Evolutionary conservation across 1,284 basidiomycete genomes (phyloP).

Genomic region (Golubevia pallescens): DNA sequence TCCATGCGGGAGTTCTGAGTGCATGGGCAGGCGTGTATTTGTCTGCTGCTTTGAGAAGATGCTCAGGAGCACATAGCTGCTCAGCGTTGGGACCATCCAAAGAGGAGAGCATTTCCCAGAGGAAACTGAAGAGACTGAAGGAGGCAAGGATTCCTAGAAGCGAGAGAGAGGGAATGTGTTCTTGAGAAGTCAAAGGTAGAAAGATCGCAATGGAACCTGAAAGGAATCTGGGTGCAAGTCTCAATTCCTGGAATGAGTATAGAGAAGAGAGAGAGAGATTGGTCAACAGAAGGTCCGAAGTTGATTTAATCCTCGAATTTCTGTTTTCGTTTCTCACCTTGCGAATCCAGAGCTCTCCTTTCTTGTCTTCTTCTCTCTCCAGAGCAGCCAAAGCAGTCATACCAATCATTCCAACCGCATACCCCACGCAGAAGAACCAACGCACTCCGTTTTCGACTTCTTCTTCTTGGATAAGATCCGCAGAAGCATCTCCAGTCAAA

Average conservation of each 20-base stretch:
- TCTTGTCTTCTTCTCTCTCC: constrained; percentile 32
- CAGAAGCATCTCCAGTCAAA: constrained; percentile 39
- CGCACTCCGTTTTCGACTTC: constrained; percentile 26
- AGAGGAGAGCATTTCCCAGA: constrained; percentile 36
- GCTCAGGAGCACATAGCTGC: constrained; percentile 18
- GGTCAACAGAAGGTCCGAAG: no score
- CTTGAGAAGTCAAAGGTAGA: constrained; percentile 33
- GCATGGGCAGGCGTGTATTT: constrained; percentile 1
- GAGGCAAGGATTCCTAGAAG: constrained; percentile 30
- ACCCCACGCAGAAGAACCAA: constrained; percentile 36
- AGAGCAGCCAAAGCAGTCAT: constrained; percentile 29
- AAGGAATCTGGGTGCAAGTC: constrained; percentile 29
- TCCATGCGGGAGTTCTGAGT: constrained; percentile 13
- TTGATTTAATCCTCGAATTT: no score
- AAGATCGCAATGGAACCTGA: constrained; percentile 31
- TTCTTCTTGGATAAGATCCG: constrained; percentile 35
- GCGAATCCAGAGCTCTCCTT: constrained; percentile 32
- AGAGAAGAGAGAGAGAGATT: not conserved
- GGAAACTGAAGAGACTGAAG: constrained; percentile 16
- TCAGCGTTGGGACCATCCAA: constrained; percentile 44
- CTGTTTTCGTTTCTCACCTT: constrained; percentile 10
- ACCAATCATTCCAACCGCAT: constrained; percentile 33
- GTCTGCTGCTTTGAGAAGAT: constrained; percentile 1
- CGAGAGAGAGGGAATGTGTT: constrained; percentile 8
- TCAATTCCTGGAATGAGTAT: constrained; percentile 7